A percentile compares a stretch with the other conserved stretches of the same genome.
Conservation (phyloP, 169 alveolate genomes). For the Cryptosporidium muris region DNA sequence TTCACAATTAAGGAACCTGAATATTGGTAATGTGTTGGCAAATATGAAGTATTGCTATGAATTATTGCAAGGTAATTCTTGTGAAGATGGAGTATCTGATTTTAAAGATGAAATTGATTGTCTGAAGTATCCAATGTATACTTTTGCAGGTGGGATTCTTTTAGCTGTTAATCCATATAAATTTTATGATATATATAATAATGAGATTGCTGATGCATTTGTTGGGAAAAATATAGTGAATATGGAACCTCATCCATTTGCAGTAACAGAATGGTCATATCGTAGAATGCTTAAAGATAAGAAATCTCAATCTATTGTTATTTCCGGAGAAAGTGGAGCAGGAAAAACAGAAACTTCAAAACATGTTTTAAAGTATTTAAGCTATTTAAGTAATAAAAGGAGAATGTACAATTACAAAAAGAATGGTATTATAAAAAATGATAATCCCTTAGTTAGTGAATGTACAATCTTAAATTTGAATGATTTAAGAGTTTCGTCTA, state of each 20-base stretch:
- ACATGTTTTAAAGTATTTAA: conserved; percentile 61
- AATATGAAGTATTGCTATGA: conserved; percentile 72
- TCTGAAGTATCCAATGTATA: conserved; percentile 56
- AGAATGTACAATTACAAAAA: neutral
- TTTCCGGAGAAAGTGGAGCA: conserved; percentile 99
- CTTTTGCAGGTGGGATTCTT: conserved; percentile 60
- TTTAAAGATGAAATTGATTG: neutral
- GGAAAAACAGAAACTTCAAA: conserved; percentile 99
- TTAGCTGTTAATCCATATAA: conserved; percentile 63
- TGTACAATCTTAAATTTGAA: neutral
- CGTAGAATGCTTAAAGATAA: conserved; percentile 71
- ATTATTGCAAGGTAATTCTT: conserved; percentile 12
- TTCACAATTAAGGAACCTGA: conserved; percentile 70
- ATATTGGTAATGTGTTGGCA: conserved; percentile 71
- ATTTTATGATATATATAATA: conserved; percentile 65
- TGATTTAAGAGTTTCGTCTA: neutral
- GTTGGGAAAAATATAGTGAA: conserved; percentile 41
- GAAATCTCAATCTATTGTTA: conserved; percentile 91
- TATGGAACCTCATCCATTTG: conserved; percentile 75
- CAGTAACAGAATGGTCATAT: conserved; percentile 75
- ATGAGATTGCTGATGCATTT: conserved; percentile 37
- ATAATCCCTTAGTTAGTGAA: neutral
- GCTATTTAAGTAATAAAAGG: conserved; percentile 53
- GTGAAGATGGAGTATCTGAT: neutral
- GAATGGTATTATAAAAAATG: neutral